phyloP scores from a whole-genome alignment of 2,329 filamentous ascomycete species.

The Xylariomycetidae sp. region DNA sequence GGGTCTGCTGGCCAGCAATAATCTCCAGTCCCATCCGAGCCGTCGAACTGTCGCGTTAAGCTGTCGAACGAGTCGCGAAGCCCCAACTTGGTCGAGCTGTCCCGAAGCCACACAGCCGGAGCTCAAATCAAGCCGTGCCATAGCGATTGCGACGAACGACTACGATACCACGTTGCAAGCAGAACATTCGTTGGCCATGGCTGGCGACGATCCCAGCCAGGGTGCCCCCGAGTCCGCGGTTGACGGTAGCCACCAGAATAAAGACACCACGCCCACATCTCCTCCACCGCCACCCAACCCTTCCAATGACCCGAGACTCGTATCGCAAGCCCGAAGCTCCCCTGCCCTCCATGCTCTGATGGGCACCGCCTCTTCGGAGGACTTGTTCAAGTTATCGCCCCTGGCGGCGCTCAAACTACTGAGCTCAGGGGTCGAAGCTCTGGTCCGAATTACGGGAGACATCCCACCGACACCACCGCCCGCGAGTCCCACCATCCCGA shows the following conservation, averaged over 20 bases:
- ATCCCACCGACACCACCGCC: constrained; percentile 74
- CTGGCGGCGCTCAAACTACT: constrained; percentile 73
- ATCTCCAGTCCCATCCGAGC: too few species aligned
- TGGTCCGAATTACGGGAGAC: constrained; percentile 70
- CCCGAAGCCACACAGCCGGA: too few species aligned
- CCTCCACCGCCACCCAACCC: constrained; percentile 33
- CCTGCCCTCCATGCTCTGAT: constrained; percentile 39
- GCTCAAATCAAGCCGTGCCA: too few species aligned
- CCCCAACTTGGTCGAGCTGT: too few species aligned
- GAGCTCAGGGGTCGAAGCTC: constrained; percentile 62
- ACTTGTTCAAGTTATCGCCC: constrained; percentile 68
- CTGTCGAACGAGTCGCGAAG: too few species aligned
- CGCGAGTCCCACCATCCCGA: constrained; percentile 54
- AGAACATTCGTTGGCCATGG: too few species aligned
- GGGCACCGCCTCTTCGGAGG: constrained; percentile 45
- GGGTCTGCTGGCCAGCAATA: too few species aligned
- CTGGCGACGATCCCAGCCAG: constrained; percentile 8
- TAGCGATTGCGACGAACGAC: too few species aligned
- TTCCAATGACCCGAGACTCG: constrained; percentile 30
- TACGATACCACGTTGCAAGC: too few species aligned
- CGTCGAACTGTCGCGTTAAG: too few species aligned
- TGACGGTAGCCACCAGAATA: constrained; percentile 6
- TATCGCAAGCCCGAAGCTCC: constrained; percentile 25
- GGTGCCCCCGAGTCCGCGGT: constrained; percentile 1
- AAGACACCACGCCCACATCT: constrained; percentile 21